A percentile compares a stretch with the other conserved stretches of the same genome.
These are phyloP conservation scores for Hypoxylon fragiforme DNA, from an alignment of 495 filamentous ascomycete species.

Conservation along the genomic window DNA sequence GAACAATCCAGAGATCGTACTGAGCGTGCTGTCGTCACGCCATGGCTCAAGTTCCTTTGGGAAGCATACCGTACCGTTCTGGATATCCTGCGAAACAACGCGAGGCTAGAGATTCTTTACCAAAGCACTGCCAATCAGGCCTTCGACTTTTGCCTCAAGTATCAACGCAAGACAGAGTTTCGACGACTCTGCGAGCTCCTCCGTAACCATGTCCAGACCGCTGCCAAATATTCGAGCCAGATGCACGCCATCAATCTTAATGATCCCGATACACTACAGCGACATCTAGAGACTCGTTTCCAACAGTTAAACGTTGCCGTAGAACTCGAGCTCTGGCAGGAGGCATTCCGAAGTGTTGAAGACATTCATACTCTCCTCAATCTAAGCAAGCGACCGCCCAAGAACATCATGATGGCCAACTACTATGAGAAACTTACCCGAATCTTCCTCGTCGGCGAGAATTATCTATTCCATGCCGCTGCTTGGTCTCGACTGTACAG, in stretches of 20 bases:
- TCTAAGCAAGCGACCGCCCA: constrained; percentile 98
- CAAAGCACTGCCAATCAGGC: constrained; percentile 97
- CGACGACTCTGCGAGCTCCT: constrained; percentile 95
- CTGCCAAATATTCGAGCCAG: constrained; percentile 96
- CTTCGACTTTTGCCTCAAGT: constrained; percentile 98
- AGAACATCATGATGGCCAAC: constrained; percentile 99
- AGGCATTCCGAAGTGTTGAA: constrained; percentile 97
- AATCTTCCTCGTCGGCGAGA: constrained; percentile 98
- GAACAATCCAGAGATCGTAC: constrained; percentile 96
- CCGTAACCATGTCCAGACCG: constrained; percentile 98
- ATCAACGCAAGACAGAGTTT: constrained; percentile 98
- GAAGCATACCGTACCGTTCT: constrained; percentile 99
- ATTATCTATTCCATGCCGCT: constrained; percentile 98
- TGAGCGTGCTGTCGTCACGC: constrained; percentile 95
- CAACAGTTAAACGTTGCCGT: constrained; percentile 98
- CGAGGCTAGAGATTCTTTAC: constrained; percentile 94
- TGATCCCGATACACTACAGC: constrained; percentile 94
- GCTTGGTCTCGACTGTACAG: constrained; percentile 97
- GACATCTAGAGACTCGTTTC: constrained; percentile 96
- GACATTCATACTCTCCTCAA: constrained; percentile 98
- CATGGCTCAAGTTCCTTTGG: constrained; percentile 99
- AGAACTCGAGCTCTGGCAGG: constrained; percentile 97
- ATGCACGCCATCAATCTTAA: constrained; percentile 99
- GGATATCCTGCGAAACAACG: constrained; percentile 98
- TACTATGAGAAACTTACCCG: constrained; percentile 99